A percentile compares a stretch with the other conserved stretches of the same genome.
phyloP scores from a whole-genome alignment of 495 filamentous ascomycete species.

The Talaromyces nanjingensis region DNA sequence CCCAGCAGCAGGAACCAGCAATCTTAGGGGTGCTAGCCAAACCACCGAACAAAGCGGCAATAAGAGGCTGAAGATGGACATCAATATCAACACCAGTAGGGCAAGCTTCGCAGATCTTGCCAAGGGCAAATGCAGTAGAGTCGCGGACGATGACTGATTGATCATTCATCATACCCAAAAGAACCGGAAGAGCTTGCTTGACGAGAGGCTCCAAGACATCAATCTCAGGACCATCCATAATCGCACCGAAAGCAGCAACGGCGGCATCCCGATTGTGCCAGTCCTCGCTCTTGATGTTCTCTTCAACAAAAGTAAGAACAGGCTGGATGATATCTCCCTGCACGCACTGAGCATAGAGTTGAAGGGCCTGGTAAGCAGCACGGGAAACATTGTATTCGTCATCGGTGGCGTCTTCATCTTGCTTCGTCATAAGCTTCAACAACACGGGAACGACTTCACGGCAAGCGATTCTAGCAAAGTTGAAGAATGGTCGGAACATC shows the following conservation, averaged over 20 bases:
- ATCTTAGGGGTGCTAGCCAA: slow-evolving; percentile 91
- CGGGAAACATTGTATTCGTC: slow-evolving; percentile 96
- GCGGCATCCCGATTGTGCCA: slow-evolving; percentile 93
- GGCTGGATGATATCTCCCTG: slow-evolving; percentile 70
- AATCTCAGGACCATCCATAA: slow-evolving; percentile 96
- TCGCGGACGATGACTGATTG: slow-evolving; percentile 82
- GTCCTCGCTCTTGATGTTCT: slow-evolving; percentile 79
- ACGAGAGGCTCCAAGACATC: slow-evolving; percentile 82
- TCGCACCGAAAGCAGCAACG: slow-evolving; percentile 95
- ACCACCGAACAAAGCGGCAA: slow-evolving; percentile 83
- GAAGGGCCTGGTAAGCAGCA: slow-evolving; percentile 92
- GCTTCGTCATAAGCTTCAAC: slow-evolving; percentile 80
- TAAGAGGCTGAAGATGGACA: slow-evolving; percentile 73
- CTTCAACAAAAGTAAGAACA: slow-evolving; percentile 84
- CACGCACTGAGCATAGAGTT: slow-evolving; percentile 90
- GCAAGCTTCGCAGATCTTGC: slow-evolving; percentile 87
- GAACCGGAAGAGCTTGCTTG: slow-evolving; percentile 84
- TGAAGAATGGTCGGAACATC: slow-evolving; percentile 71
- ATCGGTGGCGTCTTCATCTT: slow-evolving; percentile 93
- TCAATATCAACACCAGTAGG: slow-evolving; percentile 80
- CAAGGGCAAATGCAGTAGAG: slow-evolving; percentile 94
- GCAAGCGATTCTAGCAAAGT: slow-evolving; percentile 84
- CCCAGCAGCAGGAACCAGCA: slow-evolving; percentile 97
- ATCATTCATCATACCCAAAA: slow-evolving; percentile 96
- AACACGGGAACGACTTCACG: slow-evolving; percentile 90